phyloP scores from a whole-genome alignment of 768 basidiomycete genomes.

The Myochromella boudieri region DNA sequence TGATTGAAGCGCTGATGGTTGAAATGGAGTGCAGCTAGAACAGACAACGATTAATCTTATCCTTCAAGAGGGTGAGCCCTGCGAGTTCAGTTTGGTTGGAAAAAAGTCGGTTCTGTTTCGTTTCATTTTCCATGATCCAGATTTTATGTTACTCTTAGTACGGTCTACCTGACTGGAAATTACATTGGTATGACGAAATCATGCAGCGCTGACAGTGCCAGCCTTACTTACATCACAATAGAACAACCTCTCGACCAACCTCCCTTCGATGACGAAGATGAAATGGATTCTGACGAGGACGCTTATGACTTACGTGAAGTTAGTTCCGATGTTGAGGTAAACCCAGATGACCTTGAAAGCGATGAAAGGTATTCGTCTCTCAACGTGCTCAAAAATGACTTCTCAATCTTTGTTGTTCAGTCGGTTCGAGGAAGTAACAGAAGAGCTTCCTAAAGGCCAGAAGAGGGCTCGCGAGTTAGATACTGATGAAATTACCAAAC shows the following conservation, averaged over 20 bases:
- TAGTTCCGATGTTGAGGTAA: constrained; percentile 81
- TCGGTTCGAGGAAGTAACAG: constrained; percentile 79
- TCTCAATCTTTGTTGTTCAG: constrained; percentile 29
- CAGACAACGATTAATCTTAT: constrained; percentile 71
- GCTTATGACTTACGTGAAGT: constrained; percentile 71
- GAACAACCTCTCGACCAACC: constrained; percentile 56
- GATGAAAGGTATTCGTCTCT: constrained; percentile 47
- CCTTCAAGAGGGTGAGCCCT: constrained; percentile 64
- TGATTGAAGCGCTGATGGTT: neutral
- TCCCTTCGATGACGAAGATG: constrained; percentile 42
- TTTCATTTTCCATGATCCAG: neutral
- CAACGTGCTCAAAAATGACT: neutral
- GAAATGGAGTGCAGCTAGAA: constrained; percentile 56
- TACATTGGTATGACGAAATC: constrained; percentile 59
- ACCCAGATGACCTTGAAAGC: constrained; percentile 57
- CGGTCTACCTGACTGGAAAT: constrained; percentile 81
- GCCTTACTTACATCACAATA: constrained; percentile 19
- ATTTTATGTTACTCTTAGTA: constrained; percentile 32
- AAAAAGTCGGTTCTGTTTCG: constrained; percentile 61
- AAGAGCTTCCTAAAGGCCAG: constrained; percentile 41
- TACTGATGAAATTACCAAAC: constrained; percentile 35
- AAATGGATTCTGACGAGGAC: constrained; percentile 31
- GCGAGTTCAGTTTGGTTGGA: constrained; percentile 70
- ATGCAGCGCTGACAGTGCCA: too few relatives aligned
- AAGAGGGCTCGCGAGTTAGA: constrained; percentile 78